phyloP scores from a whole-genome alignment of 2,329 filamentous ascomycete genomes.

The Malbranchea cinnamomea region DNA sequence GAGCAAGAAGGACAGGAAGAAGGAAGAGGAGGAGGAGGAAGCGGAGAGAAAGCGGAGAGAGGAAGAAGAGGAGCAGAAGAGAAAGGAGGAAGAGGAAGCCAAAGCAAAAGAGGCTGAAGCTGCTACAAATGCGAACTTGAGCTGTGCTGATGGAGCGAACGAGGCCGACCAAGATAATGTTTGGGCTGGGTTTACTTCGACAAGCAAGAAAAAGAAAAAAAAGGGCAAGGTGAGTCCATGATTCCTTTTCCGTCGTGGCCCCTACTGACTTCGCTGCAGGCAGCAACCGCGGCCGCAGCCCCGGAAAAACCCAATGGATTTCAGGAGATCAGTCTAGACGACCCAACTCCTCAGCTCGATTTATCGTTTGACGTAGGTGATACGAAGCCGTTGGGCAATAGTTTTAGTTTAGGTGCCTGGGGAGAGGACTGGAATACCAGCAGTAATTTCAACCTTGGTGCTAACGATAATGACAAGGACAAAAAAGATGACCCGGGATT shows the following conservation, averaged over 20 bases:
- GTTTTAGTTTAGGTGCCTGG: conserved; percentile 41
- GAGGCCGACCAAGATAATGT: conserved; percentile 34
- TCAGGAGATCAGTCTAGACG: conserved; percentile 53
- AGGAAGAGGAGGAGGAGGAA: conserved; percentile 7
- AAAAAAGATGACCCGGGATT: conserved; percentile 15
- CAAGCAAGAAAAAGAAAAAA: conserved; percentile 43
- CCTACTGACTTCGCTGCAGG: conserved; percentile 15
- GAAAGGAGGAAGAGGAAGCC: conserved; percentile 21
- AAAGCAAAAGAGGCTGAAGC: conserved; percentile 15
- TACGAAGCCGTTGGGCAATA: conserved; percentile 23
- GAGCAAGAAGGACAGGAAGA: conserved; percentile 9
- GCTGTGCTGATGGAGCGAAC: conserved; percentile 30
- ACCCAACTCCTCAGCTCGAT: conserved; percentile 42
- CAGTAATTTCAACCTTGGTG: conserved; percentile 26
- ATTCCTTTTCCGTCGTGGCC: too few relatives aligned
- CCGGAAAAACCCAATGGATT: conserved; percentile 40
- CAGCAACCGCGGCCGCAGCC: conserved; percentile 20
- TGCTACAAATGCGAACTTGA: conserved; percentile 19
- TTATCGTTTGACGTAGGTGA: conserved; percentile 38
- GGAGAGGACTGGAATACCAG: conserved; percentile 45
- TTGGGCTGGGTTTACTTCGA: conserved; percentile 37
- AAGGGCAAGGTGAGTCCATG: conserved; percentile 27
- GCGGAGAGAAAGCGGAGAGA: conserved; percentile 6
- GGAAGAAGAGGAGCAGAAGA: conserved; percentile 5
- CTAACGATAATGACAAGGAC: conserved; percentile 15